These are phyloP conservation scores for Aspergillus pseudoterreus DNA, from an alignment of 2,329 filamentous ascomycete genomes.

Conservation along the genomic window DNA sequence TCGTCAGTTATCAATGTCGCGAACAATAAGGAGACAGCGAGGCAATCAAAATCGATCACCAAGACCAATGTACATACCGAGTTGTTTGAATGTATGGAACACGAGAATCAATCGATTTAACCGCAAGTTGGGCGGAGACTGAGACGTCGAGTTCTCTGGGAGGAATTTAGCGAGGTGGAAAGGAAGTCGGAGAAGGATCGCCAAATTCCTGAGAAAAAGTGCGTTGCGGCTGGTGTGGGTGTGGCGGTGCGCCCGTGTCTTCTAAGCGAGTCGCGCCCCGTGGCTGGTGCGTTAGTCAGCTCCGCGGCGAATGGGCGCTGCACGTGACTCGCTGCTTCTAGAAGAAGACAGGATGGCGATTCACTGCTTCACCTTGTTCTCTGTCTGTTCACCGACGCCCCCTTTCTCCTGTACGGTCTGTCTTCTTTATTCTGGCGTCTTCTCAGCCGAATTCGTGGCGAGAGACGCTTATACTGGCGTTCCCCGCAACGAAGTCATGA, in stretches of 20 bases:
- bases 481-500: conserved; percentile 36
- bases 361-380: conserved; percentile 9
- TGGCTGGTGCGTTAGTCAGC: conserved; percentile 1
- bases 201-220: conserved; percentile 36
- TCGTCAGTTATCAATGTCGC: not conserved
- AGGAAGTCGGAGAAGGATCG: conserved; percentile 26
- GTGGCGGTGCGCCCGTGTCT: conserved; percentile 28
- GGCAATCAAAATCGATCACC: not conserved
- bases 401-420: conserved; percentile 6
- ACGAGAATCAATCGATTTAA: conserved; percentile 96
- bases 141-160: conserved; percentile 84
- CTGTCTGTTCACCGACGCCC: conserved; percentile 6
- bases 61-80: conserved; percentile 21
- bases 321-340: conserved; percentile 28
- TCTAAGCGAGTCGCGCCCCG: conserved; percentile 38
- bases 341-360: conserved; percentile 21
- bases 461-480: conserved; percentile 10
- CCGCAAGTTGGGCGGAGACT: conserved; percentile 97
- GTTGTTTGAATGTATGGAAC: conserved; percentile 39
- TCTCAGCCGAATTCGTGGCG: conserved; percentile 3
- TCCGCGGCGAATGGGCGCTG: not conserved
- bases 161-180: conserved; percentile 25
- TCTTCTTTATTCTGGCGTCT: not conserved
- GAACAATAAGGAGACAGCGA: not conserved
- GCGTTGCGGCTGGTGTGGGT: conserved; percentile 29